Base-by-base conservation (phyloP, 352 stramenopile species). In the Globisporangium parvum region DNA sequence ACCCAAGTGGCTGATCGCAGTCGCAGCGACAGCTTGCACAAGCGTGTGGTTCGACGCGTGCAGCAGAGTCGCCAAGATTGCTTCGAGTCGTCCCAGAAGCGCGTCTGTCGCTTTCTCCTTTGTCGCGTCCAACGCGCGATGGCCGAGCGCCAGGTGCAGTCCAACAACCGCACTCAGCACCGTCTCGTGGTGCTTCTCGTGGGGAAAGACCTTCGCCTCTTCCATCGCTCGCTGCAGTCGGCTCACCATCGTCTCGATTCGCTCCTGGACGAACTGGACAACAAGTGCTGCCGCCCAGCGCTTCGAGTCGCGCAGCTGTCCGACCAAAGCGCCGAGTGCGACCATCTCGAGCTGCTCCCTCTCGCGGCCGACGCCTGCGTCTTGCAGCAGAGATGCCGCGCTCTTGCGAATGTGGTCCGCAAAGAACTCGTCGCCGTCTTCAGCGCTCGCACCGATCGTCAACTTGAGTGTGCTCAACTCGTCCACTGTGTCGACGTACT, bases 391-490 rank as follows among this genome's bases (percentile, higher is more conserved):
- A 3, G 51, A 52, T 6, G 53, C 37, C 15, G 72, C 28, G 47
- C 69, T 55, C 23, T 17, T 39, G 9, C 37, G 23, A 26, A 77
- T 62, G 23, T 60, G 54, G 23, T 78, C 73, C 2, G 60, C 67
- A 41, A 80, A 83, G 28, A 75, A 65, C 45, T 69, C 58, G 46
- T 74, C 67, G 0, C 57, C 66, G 20, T 74, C 62, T 24, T 79
- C 73, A 28, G 69, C 60, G 40, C 70, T 73, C 14, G 74, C 64
- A 21, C 62, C 66, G 26, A 67, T 56, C n/a, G 73, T 71, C 15
- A 67, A 65, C 58, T 84, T 84, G 17, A 84, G 55, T 18, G 67
- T 44, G 2, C 66, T 69, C 17, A 81, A 48, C 41, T 71, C 51
- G 2, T 80, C 69, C 6, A 81, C 47, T 15, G 59, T 65, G 24